Evolutionary conservation across 768 basidiomycete species (phyloP), one percentile per base, ranked within the genome.

Genomic region (Glaciozyma martinii): DNA sequence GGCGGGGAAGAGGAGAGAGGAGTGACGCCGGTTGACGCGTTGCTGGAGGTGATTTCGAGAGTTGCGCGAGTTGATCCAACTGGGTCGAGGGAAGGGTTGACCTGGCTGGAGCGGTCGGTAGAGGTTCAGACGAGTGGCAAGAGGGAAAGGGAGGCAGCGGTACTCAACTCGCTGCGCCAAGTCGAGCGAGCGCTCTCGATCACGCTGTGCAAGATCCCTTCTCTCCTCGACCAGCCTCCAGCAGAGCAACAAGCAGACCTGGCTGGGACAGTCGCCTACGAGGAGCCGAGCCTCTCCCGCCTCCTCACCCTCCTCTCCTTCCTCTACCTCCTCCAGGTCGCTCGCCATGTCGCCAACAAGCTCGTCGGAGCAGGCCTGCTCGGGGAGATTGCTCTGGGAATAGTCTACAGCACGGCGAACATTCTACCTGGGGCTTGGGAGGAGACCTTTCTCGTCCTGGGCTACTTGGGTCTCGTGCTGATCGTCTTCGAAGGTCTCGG

Each of bases 301-400:
- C 66, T 85, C 12, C 77, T 85, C 59, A 77, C 81, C 47, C 69
- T 83, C 13, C 71, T 79, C n/a, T 79, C 81, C n/a, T 84, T 83
- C 66, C 68, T 86, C 18, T 82, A 79, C 74, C 75, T 85, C 23
- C 75, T 84, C 56, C 82, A 83, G 69, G 73, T 81, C 52, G 77
- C 79, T 23, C 78, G 83, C 27, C 71, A 73, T 37, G n/a, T 82
- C 19, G 78, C 80, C 19, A 76, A 80, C 52, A 68, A 43, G 27
- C 74, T 76, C 47, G 27, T 83, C 15, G 76, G 81, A 66, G 82
- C 81, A 1, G 80, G 80, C 1, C 71, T 81, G 1, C 74, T 85
- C 46, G 84, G 83, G 7, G 80, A 84, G 43, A 78, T 84, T n/a
- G 71, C 78, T 27, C 70, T 84, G 16, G 84, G 85, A 10, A 79